phyloP scores from a whole-genome alignment of 2,329 filamentous ascomycete species.

The Botryotinia narcissicola region DNA sequence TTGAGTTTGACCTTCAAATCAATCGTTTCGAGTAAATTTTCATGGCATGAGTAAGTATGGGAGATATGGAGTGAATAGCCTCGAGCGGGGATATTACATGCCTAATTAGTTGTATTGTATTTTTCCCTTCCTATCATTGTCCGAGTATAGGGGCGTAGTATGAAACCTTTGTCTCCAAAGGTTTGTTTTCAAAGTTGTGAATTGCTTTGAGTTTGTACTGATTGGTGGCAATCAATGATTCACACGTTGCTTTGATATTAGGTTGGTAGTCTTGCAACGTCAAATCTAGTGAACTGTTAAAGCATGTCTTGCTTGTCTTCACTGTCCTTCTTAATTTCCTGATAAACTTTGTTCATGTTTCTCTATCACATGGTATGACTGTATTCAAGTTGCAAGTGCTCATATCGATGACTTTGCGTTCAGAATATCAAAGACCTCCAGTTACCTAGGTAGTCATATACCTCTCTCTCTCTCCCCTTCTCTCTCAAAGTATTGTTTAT shows the following conservation, averaged over 20 bases:
- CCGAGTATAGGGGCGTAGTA: not conserved
- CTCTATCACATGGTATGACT: not conserved
- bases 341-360: not conserved
- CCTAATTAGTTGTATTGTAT: not conserved
- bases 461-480: not conserved
- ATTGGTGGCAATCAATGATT: not conserved
- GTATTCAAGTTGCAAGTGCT: not conserved
- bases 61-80: not conserved
- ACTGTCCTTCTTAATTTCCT: no score
- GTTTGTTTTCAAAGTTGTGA: not conserved
- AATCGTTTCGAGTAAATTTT: not conserved
- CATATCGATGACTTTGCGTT: not conserved
- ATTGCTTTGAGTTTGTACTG: not conserved
- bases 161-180: not conserved
- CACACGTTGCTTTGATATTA: not conserved
- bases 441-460: no score
- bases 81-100: not conserved
- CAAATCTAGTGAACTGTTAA: conserved; percentile 4
- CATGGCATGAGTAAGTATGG: not conserved
- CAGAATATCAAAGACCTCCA: not conserved
- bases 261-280: not conserved
- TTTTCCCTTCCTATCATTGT: not conserved
- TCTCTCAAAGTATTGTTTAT: not conserved
- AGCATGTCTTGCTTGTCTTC: not conserved
- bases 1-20: no score